Evolutionary conservation across 805 yeast species (phyloP).

Genomic region (Hanseniaspora lachancei): DNA sequence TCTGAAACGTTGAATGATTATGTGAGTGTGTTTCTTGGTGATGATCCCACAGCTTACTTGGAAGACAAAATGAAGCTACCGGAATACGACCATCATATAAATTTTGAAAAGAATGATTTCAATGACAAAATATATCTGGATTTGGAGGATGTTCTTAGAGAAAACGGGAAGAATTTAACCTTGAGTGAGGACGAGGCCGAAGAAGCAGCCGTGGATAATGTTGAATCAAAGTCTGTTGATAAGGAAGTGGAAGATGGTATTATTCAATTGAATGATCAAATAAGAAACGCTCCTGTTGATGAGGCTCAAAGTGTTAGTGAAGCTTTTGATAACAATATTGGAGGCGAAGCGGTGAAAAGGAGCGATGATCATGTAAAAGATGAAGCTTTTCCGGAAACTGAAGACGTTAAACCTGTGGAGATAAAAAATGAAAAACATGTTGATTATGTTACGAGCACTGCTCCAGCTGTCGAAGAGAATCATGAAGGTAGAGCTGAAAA

Average conservation of each 20-base stretch:
- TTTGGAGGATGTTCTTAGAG: slow-evolving; percentile 15
- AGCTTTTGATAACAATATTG: neutral
- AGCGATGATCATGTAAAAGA: no score
- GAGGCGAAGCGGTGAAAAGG: neutral
- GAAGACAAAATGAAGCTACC: slow-evolving; percentile 57
- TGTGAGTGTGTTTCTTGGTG: slow-evolving; percentile 73
- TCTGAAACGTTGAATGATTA: slow-evolving; percentile 60
- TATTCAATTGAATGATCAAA: slow-evolving; percentile 20
- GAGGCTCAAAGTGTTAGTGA: neutral
- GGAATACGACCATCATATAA: slow-evolving; percentile 52
- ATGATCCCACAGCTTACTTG: slow-evolving; percentile 56
- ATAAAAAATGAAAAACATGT: neutral
- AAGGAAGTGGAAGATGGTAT: neutral
- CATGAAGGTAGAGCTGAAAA: neutral
- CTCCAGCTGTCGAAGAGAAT: neutral
- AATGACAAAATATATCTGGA: slow-evolving; percentile 6
- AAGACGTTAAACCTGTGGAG: no score
- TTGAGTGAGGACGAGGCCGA: slow-evolving; percentile 15
- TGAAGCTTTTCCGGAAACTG: no score
- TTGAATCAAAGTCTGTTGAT: slow-evolving; percentile 6
- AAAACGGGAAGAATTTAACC: slow-evolving; percentile 15
- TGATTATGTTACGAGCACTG: neutral
- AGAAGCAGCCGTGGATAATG: slow-evolving; percentile 9
- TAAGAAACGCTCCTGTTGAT: slow-evolving; percentile 17
- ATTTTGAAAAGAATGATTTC: slow-evolving; percentile 8